Evolutionary conservation across 768 basidiomycete genomes (phyloP), one percentile per base, ranked within the genome.

Genomic region (Boletales sp.): DNA sequence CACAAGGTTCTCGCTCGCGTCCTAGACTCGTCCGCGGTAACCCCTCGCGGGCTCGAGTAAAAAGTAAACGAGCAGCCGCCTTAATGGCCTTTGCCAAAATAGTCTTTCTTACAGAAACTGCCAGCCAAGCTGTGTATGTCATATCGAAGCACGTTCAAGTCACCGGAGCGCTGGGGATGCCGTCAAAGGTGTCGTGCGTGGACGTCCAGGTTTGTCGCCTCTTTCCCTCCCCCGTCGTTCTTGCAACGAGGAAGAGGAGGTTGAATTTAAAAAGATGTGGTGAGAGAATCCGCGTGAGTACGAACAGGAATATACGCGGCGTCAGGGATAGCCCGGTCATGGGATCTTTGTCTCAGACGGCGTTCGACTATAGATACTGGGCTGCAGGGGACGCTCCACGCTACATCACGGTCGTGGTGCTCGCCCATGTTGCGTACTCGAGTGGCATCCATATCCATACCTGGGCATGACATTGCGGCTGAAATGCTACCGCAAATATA

Each of bases 31-130:
- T 42, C 60, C 55, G 57, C 60, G 51, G 55, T 57, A 57, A 51
- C 51, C 48, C 60, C 54, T 33, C 39, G 41, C 46, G 43, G 39
- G 21, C 32, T 28, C 31, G 48, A 43, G 41, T 49, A 31, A 25
- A 46, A 46, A 21, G 21, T 21, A 25, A 55, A 57, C 44, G 58
- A 56, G 53, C 60, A 56, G 53, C 53, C 61, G 53, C 59, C 37
- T 57, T 65, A 60, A 66, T 66, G 55, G 49, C 46, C 33, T 0
- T 49, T 59, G 25, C 61, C 63, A 60, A 53, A 67, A 65, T 28
- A 4, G 46, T 49, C 32, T 35, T 7, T 31, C 57, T 54, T 40
- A 10, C 47, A 44, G 19, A 51, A 21, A n/a, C 48, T 54, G 54
- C 54, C 53, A 51, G 37, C 25, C 38, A 40, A 45, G 59, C 31